Evolutionary conservation across 768 basidiomycete species (phyloP), one percentile per base, ranked within the genome.

Genomic region (Leccinum imitatum): DNA sequence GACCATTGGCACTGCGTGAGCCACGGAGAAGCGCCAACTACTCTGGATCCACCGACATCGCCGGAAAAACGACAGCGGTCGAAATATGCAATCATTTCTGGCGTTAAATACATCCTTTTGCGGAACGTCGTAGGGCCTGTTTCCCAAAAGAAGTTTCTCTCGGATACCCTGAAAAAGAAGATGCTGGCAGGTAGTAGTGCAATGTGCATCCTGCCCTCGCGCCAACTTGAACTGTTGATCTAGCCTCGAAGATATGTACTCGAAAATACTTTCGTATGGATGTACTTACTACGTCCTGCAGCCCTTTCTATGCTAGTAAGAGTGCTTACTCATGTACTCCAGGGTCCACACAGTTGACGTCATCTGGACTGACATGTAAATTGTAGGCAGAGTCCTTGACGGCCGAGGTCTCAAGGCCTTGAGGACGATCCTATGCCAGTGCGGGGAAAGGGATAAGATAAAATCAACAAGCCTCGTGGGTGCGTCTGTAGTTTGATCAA

Each of bases 21-120:
- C 23, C 54, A 44, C 39, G 39, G 25, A 54, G 39, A 39, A 54
- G 25, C 15, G 31, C 50, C 30, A 11, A 58, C 11, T 13, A 46
- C 23, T 25, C 23, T 23, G 21, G 58, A 62, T 59, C 39, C 57
- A 46, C 55, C 51, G 14, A 54, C 51, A 31, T 65, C 48, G 39
- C 53, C 25, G 51, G 14, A 57, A 56, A 31, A 27, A 27, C 15
- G 57, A 51, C 52, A 50, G 55, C 9, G 23, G 56, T 27, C 44
- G 53, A 46, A 53, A 33, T 47, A 23, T 39, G 30, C 60, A 14
- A 39, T 21, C 27, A 39, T 50, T 5, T 15, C 56, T 46, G 50
- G 35, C 33, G n/a, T 39, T 31, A 39, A 33, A 19, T 17, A 8
- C 21, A 10, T 31, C 21, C 63, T 57, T 57, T 53, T 53, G 50